Evolutionary conservation across 1,284 basidiomycete species (phyloP), one percentile per base, ranked within the genome.

Genomic region (Heterobasidion parviporum): DNA sequence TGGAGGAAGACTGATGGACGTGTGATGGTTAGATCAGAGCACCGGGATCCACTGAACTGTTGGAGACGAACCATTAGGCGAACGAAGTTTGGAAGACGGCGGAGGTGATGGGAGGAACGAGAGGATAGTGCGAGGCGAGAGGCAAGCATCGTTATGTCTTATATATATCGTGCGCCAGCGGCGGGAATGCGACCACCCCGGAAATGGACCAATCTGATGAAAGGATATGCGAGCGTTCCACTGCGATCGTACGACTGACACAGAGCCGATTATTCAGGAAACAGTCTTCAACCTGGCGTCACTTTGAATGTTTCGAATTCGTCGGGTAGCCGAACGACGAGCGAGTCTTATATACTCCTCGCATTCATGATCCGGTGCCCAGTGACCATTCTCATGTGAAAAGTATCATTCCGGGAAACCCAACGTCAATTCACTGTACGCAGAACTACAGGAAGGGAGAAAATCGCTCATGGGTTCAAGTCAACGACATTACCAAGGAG

Each of bases 401-500:
- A 18, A 15, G 46, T 34, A 20, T 53, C 50, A 34, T 50, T 38
- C 44, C 43, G 8, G 12, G 38, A 41, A 10, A 41, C n/a, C 12
- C 12, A 41, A 10, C 38, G 38, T 51, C 18, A n/a, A 34, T 35
- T 26, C 14, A 48, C 32, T 49, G 9, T 38, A 32, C 49, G 52
- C 43, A n/a, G 26, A 26, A 26, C 26, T 26, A 26, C 38, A 41
- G 10, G 38, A 41, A 41, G n/a, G n/a, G n/a, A 15, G 55, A 49
- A 34, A 44, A 18, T 32, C 47, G 36, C 16, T 49, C 49, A 57
- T 54, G 49, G 50, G 54, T 65, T 62, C 56, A 79, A 60, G 67
- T 86, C 77, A 6, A 92, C 75, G 26, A 83, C 77, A 53, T 74
- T 79, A 34, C 82, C 76, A 14, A 92, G 69, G 35, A 92, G 74